Percentiles rank a stretch among this genome's conserved stretches.
These are phyloP conservation scores for Xylaria multiplex DNA, from an alignment of 2,329 filamentous ascomycete genomes.

Conservation along the genomic window DNA sequence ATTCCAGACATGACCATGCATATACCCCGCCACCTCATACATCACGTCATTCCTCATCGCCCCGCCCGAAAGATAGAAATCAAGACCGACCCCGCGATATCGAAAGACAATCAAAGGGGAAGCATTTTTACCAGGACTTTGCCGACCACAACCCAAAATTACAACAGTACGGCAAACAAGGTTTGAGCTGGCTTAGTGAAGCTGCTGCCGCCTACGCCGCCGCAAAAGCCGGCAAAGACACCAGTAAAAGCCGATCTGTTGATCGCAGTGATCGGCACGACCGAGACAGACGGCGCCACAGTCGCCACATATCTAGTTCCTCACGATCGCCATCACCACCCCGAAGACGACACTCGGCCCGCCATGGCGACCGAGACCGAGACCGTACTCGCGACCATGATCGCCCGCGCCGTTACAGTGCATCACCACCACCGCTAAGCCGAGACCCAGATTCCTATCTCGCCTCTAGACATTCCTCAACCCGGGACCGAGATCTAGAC, in stretches of 20 bases:
- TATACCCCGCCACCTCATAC: slow-evolving; percentile 24
- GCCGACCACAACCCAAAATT: slow-evolving; percentile 42
- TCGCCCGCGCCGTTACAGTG: slow-evolving; percentile 25
- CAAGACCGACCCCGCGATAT: slow-evolving; percentile 19
- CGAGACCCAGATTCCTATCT: slow-evolving; percentile 33
- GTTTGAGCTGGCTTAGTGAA: slow-evolving; percentile 45
- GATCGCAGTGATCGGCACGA: slow-evolving; percentile 37
- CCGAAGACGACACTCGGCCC: slow-evolving; percentile 37
- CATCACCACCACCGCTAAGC: slow-evolving; percentile 34
- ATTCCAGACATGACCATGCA: slow-evolving; percentile 34
- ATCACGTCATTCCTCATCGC: slow-evolving; percentile 31
- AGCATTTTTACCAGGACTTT: slow-evolving; percentile 39
- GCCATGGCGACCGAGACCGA: slow-evolving; percentile 31
- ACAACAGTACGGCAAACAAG: slow-evolving; percentile 44
- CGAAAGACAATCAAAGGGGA: slow-evolving; percentile 31
- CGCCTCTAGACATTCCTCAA: slow-evolving; percentile 21
- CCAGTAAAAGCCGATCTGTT: slow-evolving; percentile 32
- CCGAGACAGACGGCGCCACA: slow-evolving; percentile 37
- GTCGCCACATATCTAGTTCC: slow-evolving; percentile 40
- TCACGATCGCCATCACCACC: slow-evolving; percentile 42
- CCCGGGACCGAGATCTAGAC: slow-evolving; percentile 14
- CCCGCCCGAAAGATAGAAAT: slow-evolving; percentile 33
- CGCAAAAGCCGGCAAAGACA: slow-evolving; percentile 38
- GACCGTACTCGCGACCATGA: slow-evolving; percentile 17
- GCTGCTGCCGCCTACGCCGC: slow-evolving; percentile 47